A percentile compares a stretch with the other conserved stretches of the same genome.
Conservation (phyloP, 176 grass and related monocot species). For the Triticum urartu region DNA sequence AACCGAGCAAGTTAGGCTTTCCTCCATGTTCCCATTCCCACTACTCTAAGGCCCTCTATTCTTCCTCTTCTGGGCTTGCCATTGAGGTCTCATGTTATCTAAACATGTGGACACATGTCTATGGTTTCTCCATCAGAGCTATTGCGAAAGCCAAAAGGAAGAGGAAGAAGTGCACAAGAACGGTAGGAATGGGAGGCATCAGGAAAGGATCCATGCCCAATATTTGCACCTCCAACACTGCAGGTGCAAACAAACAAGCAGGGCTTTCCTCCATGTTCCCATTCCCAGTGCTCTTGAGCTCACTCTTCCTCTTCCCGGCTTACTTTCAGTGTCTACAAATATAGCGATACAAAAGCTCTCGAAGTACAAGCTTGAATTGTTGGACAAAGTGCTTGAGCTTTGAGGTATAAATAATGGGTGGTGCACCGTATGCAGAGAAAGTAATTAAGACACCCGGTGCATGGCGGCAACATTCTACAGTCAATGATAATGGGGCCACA, state of each 20-base stretch:
- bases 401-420: too few species aligned
- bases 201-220: neutral
- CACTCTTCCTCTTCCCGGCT: neutral
- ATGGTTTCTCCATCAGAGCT: neutral
- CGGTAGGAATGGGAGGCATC: conserved; percentile 14
- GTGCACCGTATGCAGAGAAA: too few species aligned
- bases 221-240: neutral
- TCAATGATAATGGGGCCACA: too few species aligned
- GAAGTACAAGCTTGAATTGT: too few species aligned
- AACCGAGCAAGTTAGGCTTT: neutral
- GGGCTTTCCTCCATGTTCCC: conserved; percentile 9
- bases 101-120: neutral
- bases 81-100: neutral
- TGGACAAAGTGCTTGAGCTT: too few species aligned
- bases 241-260: neutral
- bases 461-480: too few species aligned
- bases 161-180: conserved; percentile 25
- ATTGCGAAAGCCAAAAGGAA: conserved; percentile 3
- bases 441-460: too few species aligned
- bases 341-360: too few species aligned
- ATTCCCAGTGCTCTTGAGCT: conserved; percentile 25
- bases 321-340: too few species aligned
- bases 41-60: neutral
- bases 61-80: neutral
- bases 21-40: neutral